phyloP scores from a whole-genome alignment of 2,329 filamentous ascomycete genomes.

The Neocucurbitaria cava region DNA sequence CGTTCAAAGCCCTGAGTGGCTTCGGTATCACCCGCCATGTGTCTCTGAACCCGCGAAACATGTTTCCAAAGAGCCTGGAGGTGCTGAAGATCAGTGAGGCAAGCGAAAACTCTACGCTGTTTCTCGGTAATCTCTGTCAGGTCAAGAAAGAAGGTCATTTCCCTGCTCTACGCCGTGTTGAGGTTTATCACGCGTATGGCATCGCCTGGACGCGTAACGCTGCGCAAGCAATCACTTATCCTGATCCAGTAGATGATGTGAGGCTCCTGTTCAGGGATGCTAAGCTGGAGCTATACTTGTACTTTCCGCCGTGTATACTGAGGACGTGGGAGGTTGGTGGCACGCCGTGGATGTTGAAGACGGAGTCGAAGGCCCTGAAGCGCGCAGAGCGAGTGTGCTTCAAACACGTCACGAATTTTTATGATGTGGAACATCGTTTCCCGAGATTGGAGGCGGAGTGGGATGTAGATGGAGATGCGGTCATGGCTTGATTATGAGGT shows the following conservation, averaged over 20 bases:
- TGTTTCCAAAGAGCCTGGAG: constrained; percentile 20
- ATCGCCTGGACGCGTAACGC: not conserved
- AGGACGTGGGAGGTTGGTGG: constrained; percentile 13
- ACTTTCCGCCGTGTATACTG: constrained; percentile 11
- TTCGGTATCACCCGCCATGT: not conserved
- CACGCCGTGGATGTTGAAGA: constrained; percentile 14
- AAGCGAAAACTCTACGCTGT: not conserved
- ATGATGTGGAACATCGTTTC: not conserved
- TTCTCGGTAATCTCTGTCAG: constrained; percentile 13
- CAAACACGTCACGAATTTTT: not conserved
- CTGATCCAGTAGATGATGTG: constrained; percentile 1
- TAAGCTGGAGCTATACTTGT: constrained; percentile 11
- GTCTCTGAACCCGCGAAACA: constrained; percentile 5
- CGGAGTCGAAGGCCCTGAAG: not conserved
- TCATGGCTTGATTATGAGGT: too few species aligned
- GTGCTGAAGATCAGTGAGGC: constrained; percentile 22
- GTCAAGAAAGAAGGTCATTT: constrained; percentile 7
- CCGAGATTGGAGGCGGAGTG: constrained; percentile 5
- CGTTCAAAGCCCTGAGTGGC: constrained; percentile 17
- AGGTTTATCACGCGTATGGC: constrained; percentile 14
- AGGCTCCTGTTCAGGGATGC: constrained; percentile 3
- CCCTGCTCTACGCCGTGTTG: constrained; percentile 11
- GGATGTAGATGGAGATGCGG: constrained; percentile 12
- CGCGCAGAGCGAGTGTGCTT: not conserved
- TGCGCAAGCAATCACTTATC: not conserved